Conservation (phyloP, 805 yeast species). For the Wickerhamiella qilinensis region DNA sequence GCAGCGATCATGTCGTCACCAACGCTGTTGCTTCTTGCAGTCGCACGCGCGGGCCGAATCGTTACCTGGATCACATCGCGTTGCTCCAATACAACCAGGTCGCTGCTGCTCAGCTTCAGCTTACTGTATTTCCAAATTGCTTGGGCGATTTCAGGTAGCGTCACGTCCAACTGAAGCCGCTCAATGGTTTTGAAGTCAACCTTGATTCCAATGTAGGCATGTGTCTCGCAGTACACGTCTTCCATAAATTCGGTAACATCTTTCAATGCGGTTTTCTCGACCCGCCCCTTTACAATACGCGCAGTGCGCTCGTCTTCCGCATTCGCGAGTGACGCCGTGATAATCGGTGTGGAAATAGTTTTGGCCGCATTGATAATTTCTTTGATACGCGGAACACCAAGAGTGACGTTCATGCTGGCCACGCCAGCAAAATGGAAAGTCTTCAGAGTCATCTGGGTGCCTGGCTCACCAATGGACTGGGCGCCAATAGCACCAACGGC, state of each 20-base stretch:
- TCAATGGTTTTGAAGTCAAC: constrained; percentile 76
- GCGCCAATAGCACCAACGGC: constrained; percentile 99
- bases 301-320: constrained; percentile 95
- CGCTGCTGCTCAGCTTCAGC: constrained; percentile 60
- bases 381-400: constrained; percentile 98
- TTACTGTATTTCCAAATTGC: constrained; percentile 80
- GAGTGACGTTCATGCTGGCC: constrained; percentile 95
- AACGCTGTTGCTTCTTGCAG: neutral
- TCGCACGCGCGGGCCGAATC: constrained; percentile 7
- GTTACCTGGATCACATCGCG: constrained; percentile 33
- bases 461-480: constrained; percentile 98
- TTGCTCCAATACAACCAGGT: constrained; percentile 49
- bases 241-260: constrained; percentile 84
- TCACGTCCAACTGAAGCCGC: constrained; percentile 74
- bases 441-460: constrained; percentile 94
- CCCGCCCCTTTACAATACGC: constrained; percentile 92
- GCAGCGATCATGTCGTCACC: constrained; percentile 2
- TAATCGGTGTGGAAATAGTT: constrained; percentile 88
- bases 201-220: constrained; percentile 66
- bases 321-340: constrained; percentile 83
- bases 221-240: constrained; percentile 74
- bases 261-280: constrained; percentile 76
- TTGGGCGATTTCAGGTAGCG: constrained; percentile 66
- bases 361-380: constrained; percentile 97
- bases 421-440: constrained; percentile 99